Percentiles rank a stretch among this genome's conserved stretches.
Conservation (phyloP, 225 moss, liverwort and hornwort species). For the Pleurozium schreberi region DNA sequence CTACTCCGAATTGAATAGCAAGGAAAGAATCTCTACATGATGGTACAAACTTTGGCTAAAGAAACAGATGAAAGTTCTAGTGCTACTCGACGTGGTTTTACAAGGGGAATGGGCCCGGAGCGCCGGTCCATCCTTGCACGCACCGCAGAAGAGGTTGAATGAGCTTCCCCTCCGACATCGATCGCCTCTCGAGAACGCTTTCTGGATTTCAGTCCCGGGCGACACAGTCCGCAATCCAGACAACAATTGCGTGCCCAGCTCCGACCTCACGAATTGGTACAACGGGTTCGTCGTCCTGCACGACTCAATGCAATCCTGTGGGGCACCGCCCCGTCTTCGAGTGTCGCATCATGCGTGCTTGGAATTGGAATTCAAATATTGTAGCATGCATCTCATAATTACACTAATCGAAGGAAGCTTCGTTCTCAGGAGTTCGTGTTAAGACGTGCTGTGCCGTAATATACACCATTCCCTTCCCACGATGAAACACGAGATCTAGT, state of each 20-base stretch:
- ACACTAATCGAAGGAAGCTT: too few species aligned
- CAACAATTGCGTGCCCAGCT: not conserved
- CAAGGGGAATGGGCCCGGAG: not conserved
- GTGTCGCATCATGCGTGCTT: not conserved
- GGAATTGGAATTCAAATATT: not conserved
- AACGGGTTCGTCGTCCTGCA: not conserved
- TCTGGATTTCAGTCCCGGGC: not conserved
- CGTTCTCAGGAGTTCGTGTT: not conserved
- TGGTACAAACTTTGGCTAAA: not conserved
- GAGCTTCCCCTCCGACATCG: not conserved
- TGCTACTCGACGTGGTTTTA: not conserved
- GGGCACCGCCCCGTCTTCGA: not conserved
- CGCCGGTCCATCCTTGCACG: not conserved
- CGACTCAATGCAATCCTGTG: not conserved
- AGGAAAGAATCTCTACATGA: not conserved
- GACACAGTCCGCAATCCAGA: not conserved
- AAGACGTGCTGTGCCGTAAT: not conserved
- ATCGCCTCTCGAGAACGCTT: not conserved
- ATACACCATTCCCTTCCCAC: not conserved
- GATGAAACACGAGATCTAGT: not conserved
- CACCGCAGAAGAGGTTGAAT: not conserved
- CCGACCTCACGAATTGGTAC: not conserved
- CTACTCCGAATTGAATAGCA: not conserved
- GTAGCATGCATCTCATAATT: too few species aligned
- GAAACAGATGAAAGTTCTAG: not conserved